Percentiles rank a stretch among this genome's conserved stretches.
Evolutionary conservation across 179 eudicot species (phyloP).

Genomic region (Silene vulgaris): DNA sequence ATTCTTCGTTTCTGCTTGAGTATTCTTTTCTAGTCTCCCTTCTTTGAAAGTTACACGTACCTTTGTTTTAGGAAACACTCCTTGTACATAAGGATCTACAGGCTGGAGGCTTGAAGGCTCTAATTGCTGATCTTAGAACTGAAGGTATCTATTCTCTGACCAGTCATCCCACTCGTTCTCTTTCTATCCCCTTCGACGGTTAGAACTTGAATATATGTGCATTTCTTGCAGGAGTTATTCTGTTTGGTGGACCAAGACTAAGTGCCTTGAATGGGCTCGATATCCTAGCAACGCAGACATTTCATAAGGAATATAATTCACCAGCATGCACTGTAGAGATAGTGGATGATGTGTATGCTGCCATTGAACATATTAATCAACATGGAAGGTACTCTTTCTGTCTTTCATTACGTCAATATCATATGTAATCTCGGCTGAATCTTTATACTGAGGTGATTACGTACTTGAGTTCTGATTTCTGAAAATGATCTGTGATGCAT

Average conservation of each 20-base stretch:
- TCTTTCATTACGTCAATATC: background rate
- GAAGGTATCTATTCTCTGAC: slow-evolving; percentile 40
- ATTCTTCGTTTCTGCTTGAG: background rate
- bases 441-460: background rate
- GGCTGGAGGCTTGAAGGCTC: slow-evolving; percentile 45
- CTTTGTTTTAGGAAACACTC: slow-evolving; percentile 61
- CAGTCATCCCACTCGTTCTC: background rate
- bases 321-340: slow-evolving; percentile 86
- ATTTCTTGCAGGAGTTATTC: slow-evolving; percentile 52
- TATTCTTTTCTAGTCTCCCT: background rate
- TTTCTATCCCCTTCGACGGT: background rate
- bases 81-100: slow-evolving; percentile 72
- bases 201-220: slow-evolving; percentile 13
- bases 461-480: background rate
- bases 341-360: slow-evolving; percentile 81
- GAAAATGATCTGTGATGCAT: background rate
- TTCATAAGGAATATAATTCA: slow-evolving; percentile 78
- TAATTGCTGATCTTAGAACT: slow-evolving; percentile 53
- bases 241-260: slow-evolving; percentile 82
- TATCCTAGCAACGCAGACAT: slow-evolving; percentile 57
- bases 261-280: slow-evolving; percentile 45
- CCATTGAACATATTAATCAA: slow-evolving; percentile 79
- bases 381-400: slow-evolving; percentile 65
- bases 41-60: background rate
- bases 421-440: background rate